These are phyloP conservation scores for Phallus indusiatus DNA, from an alignment of 768 basidiomycete genomes.

Conservation along the genomic window DNA sequence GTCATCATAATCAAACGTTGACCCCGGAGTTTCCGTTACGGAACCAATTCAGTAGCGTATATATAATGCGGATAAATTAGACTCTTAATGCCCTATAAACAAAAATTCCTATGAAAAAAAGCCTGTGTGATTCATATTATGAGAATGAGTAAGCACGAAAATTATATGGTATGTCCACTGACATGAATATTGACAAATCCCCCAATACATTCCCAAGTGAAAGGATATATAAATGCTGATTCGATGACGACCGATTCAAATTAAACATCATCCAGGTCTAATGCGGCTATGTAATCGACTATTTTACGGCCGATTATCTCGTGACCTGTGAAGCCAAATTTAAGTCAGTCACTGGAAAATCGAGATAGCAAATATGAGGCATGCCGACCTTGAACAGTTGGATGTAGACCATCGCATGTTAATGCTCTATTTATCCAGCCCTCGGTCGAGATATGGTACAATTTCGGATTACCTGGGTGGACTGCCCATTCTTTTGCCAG, in stretches of 20 bases:
- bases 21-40: no score
- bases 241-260: not conserved
- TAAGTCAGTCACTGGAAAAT: not conserved
- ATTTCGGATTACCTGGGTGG: not conserved
- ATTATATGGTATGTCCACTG: no score
- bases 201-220: not conserved
- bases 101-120: no score
- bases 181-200: no score
- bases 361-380: no score
- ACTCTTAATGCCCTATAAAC: no score
- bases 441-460: not conserved
- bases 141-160: no score
- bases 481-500: not conserved
- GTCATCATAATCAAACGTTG: no score
- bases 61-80: no score
- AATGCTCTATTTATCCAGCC: slow-evolving; percentile 4
- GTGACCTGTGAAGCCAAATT: not conserved
- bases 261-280: not conserved
- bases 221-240: not conserved
- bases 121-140: no score
- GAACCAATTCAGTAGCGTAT: no score
- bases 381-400: not conserved
- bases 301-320: not conserved
- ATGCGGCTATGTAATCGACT: slow-evolving; percentile 3
- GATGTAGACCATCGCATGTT: slow-evolving; percentile 9